Evolutionary conservation across 148 eudicot genomes (phyloP), one percentile per base, ranked within the genome.

Genomic region (Mesembryanthemum crystallinum): DNA sequence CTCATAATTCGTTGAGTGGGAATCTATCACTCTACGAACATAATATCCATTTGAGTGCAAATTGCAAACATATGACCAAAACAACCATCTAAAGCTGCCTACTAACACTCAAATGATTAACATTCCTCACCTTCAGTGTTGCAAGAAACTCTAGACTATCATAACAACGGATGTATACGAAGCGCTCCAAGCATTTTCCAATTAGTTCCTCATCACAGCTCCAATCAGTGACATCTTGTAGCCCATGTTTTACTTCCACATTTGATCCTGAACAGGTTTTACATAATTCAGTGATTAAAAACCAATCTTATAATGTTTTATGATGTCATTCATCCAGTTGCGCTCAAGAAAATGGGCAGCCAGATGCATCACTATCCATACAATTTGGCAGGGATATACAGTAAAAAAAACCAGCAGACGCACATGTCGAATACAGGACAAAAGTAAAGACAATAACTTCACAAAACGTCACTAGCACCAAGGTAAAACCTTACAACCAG

Each of bases 91-190:
- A 23, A 25, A 58, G 21, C 43, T 39, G 45, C 7, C 51, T 14
- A 67, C 49, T 12, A 33, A 52, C 30, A 17, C 24, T 32, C 43
- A 27, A 33, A 37, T 66, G 13, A 6, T 5, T 64, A 39, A 21
- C 37, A 69, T 42, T 63, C 76, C 83, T 80, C 69, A 91, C 97
- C 97, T 94, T 94, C 43, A 94, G 87, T 67, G 90, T 82, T 23
- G 94, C 88, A 75, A 94, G 91, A 82, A 94, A 94, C 77, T 91
- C 93, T 33, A 84, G 74, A 75, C 91, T 91, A 76, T 87, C 88
- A 81, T 91, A 91, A 83, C 98, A 94, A 57, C 98, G 94, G 11
- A 83, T 72, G 64, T 87, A 89, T 39, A 86, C 80, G 84, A 94
- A 94, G 72, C 98, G 88, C 83, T 84, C 85, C 91, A 94, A 85